Evolutionary conservation across 805 yeast genomes (phyloP), one percentile per base, ranked within the genome.

Genomic region (Metschnikowia proteae): DNA sequence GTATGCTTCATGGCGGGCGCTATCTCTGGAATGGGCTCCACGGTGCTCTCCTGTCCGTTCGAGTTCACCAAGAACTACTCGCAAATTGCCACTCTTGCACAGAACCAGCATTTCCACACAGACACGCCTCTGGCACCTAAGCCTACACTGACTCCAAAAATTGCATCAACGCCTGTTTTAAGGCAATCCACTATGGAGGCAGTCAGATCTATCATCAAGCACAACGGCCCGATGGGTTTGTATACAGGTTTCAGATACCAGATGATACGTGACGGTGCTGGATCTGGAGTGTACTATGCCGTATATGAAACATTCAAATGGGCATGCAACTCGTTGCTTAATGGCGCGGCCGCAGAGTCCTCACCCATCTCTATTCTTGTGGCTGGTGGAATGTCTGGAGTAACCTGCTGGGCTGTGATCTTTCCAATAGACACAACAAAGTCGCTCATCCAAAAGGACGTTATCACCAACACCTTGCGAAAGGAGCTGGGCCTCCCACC

Each of bases 381-480:
- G 2, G 86, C 92, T 0, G 96, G 95, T n/a, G 96, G 89, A 0
- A 53, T 82, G 25, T 80, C 94, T 3, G 96, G 96, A 3, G 77
- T 84, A 13, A 66, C 84, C 13, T 76, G 89, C 44, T 88, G 96
- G 95, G 66, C 81, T 2, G 64, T 81, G 0, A 83, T 88, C 3
- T 89, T 85, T 67, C 96, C 3, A 62, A 44, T 88, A 8, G 96
- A 88, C 63, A 88, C 96, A 0, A 73, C 85, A 50, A 88, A 89
- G 61, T 81, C 91, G 1, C 74, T 84, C 49, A 76, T 81, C 38
- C 96, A 88, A 60, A 79, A 85, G 49, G 92, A 88, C 57, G 73
- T 85, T 4, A 85, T 88, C 26, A 73, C 84, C 29, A 82, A 83
- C 53, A 81, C 86, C n/a, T 68, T 86, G 34, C 62, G 86, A 47